Conservation (phyloP, 2,329 filamentous ascomycete genomes). For the Apiospora arundinis region DNA sequence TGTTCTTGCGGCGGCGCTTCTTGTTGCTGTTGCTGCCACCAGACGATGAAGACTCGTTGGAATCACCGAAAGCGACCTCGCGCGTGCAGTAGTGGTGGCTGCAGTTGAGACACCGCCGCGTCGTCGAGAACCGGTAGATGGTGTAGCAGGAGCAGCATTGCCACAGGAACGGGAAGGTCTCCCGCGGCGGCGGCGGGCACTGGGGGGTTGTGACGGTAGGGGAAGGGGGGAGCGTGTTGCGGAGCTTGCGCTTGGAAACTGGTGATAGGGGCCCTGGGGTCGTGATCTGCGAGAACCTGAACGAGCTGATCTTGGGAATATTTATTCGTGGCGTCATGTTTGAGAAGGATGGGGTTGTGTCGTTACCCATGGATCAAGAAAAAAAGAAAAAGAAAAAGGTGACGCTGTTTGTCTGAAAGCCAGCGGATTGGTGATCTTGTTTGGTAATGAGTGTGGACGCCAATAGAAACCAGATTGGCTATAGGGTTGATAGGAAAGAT, state of each 20-base stretch:
- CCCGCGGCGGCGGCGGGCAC: slow-evolving; percentile 32
- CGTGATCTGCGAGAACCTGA: background rate
- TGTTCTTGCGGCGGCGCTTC: background rate
- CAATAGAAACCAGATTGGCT: background rate
- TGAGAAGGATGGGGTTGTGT: background rate
- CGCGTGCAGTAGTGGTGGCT: slow-evolving; percentile 35
- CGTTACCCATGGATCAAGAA: background rate
- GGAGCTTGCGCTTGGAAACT: background rate
- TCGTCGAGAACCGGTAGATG: slow-evolving; percentile 41
- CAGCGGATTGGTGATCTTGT: background rate
- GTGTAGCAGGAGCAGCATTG: slow-evolving; percentile 42
- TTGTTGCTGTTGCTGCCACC: slow-evolving; percentile 30
- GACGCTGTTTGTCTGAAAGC: background rate
- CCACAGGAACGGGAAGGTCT: slow-evolving; percentile 41
- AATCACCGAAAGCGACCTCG: slow-evolving; percentile 22
- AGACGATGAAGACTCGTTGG: background rate
- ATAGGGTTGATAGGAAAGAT: background rate
- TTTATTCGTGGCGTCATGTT: background rate
- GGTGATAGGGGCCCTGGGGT: background rate
- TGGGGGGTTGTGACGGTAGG: background rate
- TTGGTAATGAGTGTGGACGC: background rate
- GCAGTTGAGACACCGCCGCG: slow-evolving; percentile 42
- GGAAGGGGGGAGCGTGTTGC: background rate
- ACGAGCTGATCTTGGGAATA: background rate
- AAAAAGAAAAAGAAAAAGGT: background rate